phyloP scores from a whole-genome alignment of 192 early-diverging fungal genomes.

The Dissophora globulifera region DNA sequence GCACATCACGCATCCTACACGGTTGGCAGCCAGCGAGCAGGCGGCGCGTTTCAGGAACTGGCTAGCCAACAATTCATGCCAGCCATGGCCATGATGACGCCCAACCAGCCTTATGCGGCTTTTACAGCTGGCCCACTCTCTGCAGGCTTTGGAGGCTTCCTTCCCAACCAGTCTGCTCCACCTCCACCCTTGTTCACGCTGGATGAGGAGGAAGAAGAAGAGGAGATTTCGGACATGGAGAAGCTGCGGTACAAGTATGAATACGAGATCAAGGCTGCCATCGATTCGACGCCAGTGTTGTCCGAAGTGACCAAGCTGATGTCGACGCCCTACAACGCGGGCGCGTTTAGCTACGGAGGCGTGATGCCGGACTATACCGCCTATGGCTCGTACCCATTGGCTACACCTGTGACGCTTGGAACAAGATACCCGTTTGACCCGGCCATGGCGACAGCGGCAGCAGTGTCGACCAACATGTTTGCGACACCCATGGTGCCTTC shows the following conservation, averaged over 20 bases:
- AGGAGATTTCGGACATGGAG: constrained; percentile 48
- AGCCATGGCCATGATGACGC: constrained; percentile 16
- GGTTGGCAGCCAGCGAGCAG: constrained; percentile 8
- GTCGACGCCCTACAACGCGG: constrained; percentile 24
- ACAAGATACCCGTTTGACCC: constrained; percentile 25
- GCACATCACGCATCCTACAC: constrained; percentile 29
- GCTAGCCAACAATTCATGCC: constrained; percentile 27
- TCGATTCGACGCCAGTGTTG: constrained; percentile 45
- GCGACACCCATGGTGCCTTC: constrained; percentile 15
- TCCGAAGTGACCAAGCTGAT: constrained; percentile 43
- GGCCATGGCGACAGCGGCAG: neutral
- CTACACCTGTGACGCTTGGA: constrained; percentile 34
- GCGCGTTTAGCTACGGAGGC: constrained; percentile 30
- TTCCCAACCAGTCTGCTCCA: constrained; percentile 23
- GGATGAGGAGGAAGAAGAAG: constrained; percentile 47
- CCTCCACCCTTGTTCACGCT: constrained; percentile 44
- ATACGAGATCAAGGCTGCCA: constrained; percentile 52
- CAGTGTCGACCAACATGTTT: constrained; percentile 11
- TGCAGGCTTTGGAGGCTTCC: constrained; percentile 35
- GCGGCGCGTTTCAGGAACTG: constrained; percentile 29
- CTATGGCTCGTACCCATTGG: constrained; percentile 31
- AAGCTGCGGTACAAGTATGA: constrained; percentile 52
- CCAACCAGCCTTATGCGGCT: constrained; percentile 12
- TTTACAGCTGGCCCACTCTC: constrained; percentile 31
- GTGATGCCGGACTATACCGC: constrained; percentile 23